A percentile compares a stretch with the other conserved stretches of the same genome.
phyloP scores from a whole-genome alignment of 441 rosid species.

The Jatropha podagrica region DNA sequence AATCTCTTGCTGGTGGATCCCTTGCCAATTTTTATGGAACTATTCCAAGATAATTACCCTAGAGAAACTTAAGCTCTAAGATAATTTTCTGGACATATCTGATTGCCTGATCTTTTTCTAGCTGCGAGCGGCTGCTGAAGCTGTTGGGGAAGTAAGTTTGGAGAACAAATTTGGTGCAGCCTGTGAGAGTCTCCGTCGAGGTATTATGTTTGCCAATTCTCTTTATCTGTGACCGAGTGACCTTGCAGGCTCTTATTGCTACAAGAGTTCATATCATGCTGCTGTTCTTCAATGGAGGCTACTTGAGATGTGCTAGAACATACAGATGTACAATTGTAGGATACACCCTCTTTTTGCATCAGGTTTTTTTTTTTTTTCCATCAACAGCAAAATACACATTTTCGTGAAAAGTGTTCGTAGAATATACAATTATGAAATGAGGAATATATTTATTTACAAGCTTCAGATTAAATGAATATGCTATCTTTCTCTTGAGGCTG shows the following conservation, averaged over 20 bases:
- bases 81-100: neutral
- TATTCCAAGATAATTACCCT: neutral
- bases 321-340: too few relatives aligned
- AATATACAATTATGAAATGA: too few relatives aligned
- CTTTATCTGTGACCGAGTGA: slow-evolving; percentile 54
- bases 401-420: too few relatives aligned
- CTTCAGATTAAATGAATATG: too few relatives aligned
- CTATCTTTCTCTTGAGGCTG: too few relatives aligned
- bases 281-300: neutral
- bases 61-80: neutral
- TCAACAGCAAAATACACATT: too few relatives aligned
- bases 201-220: slow-evolving; percentile 97
- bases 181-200: slow-evolving; percentile 85
- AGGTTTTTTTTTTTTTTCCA: too few relatives aligned
- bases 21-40: neutral
- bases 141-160: slow-evolving; percentile 79
- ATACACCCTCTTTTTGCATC: too few relatives aligned
- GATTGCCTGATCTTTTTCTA: slow-evolving; percentile 26
- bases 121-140: slow-evolving; percentile 88
- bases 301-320: too few relatives aligned
- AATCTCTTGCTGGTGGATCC: neutral
- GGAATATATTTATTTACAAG: too few relatives aligned
- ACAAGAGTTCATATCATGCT: neutral
- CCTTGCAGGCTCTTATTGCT: slow-evolving; percentile 11
- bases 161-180: slow-evolving; percentile 86